phyloP scores from a whole-genome alignment of 2,329 filamentous ascomycete genomes.

The Alternaria sp. region DNA sequence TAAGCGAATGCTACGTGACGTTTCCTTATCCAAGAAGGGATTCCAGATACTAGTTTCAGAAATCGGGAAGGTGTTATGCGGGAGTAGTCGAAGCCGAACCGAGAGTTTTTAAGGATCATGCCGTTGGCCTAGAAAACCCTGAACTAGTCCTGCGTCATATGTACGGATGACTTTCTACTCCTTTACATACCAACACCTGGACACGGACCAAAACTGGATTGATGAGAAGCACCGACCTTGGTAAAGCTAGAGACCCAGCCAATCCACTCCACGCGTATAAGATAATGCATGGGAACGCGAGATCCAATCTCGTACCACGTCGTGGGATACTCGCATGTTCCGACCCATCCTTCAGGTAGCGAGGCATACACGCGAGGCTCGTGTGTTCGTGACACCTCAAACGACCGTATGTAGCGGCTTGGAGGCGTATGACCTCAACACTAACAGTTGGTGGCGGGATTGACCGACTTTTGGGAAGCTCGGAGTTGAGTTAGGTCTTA shows the following conservation, averaged over 20 bases:
- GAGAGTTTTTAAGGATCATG: not conserved
- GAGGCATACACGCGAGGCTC: not conserved
- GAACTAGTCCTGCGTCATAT: not conserved
- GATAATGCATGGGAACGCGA: not conserved
- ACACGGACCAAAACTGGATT: not conserved
- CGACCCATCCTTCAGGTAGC: not conserved
- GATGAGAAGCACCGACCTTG: not conserved
- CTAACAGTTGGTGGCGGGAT: slow-evolving; percentile 5
- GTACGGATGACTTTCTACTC: not conserved
- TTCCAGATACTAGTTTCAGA: not conserved
- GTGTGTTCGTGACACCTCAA: not conserved
- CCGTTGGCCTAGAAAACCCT: not conserved
- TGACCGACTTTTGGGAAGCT: not conserved
- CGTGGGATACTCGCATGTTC: not conserved
- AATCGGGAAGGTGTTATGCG: not conserved
- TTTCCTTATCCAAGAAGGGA: not conserved
- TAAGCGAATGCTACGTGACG: not conserved
- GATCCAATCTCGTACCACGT: not conserved
- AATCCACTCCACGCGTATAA: not conserved
- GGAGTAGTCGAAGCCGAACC: not conserved
- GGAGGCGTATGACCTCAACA: not conserved
- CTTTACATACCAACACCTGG: not conserved
- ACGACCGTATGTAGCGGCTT: not conserved
- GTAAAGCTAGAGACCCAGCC: not conserved
- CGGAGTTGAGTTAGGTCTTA: not conserved